Conservation (phyloP, 345 rosid species). For the Raphanus sativus region DNA sequence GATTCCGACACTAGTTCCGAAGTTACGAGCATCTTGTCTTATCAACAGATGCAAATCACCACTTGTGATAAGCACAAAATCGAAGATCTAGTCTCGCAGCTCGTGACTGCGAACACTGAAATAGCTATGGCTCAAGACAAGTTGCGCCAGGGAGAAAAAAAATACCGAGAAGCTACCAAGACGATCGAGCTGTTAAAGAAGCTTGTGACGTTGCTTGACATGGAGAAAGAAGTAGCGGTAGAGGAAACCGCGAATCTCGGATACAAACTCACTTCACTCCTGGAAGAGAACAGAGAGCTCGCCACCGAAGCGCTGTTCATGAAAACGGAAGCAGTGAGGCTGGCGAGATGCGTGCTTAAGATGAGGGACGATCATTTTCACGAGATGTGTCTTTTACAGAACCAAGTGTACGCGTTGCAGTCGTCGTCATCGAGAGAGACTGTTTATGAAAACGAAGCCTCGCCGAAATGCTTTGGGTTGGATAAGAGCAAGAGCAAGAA, state of each 20-base stretch:
- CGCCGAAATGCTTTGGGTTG: slow-evolving; percentile 27
- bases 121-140: slow-evolving; percentile 39
- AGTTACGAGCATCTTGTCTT: slow-evolving; percentile 15
- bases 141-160: slow-evolving; percentile 35
- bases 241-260: slow-evolving; percentile 57
- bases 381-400: slow-evolving; percentile 40
- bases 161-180: slow-evolving; percentile 40
- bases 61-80: slow-evolving; percentile 1
- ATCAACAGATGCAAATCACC: slow-evolving; percentile 14
- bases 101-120: slow-evolving; percentile 52
- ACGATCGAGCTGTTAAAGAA: slow-evolving; percentile 59
- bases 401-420: slow-evolving; percentile 50
- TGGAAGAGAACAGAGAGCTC: slow-evolving; percentile 56
- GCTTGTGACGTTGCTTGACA: slow-evolving; percentile 60
- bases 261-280: slow-evolving; percentile 38
- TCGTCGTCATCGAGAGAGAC: slow-evolving; percentile 6
- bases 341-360: slow-evolving; percentile 50
- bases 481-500: slow-evolving; percentile 40
- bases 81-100: slow-evolving; percentile 39
- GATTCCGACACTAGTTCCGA: slow-evolving; percentile 18
- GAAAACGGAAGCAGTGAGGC: slow-evolving; percentile 56
- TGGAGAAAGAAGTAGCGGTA: slow-evolving; percentile 57
- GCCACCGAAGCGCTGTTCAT: slow-evolving; percentile 47
- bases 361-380: slow-evolving; percentile 63
- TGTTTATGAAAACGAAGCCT: slow-evolving; percentile 4